Base-by-base conservation (phyloP, 208 protist genomes). In the Acanthamoeba castellanii region DNA sequence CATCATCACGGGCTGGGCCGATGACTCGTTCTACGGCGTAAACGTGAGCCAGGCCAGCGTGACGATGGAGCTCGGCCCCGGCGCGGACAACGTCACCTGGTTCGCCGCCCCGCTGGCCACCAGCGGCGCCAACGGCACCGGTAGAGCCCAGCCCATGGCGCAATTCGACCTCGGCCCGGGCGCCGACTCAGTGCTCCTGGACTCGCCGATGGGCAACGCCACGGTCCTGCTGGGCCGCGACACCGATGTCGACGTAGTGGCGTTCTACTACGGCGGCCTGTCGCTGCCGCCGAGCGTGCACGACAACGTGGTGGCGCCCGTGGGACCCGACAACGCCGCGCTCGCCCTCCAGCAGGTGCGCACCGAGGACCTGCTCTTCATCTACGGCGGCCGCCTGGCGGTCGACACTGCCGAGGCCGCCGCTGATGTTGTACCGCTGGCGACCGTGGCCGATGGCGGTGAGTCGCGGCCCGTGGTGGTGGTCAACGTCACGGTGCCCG, bases 11-110 rank as follows among this genome's bases (percentile, higher is more conserved):
- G 87, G 87, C 27, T 70, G 61, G 64, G 87, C 61, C 45, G 87
- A 92, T 13, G 87, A 92, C 47, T 78, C 87, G 42, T 92, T 92
- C 66, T 70, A 68, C 32, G 87, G 61, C 55, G 37, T 30, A 3
- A 20, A 52, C 34, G 61, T 92, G 11, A 32, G 16, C 37, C 32
- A 61, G 30, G 57, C 61, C 13, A 57, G 30, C 37, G 61, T 55
- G 32, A 22, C 30, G 16, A 25, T 92, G 1, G 16, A 30, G 61
- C 64, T 92, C 42, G 87, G 87, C 18, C 87, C 87, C 16, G 87
- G 87, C 42, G 87, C 61, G 13, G 87, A 92, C n/a, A 76, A 78
- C 45, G 61, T n/a, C 61, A 92, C 87, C 7, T 92, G 87, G 87
- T n/a, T 78, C 25, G 45, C 57, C 13, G 87, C 55, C 5, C 47